Conservation (phyloP, 1,284 basidiomycete genomes). For the Apiotrichum siamense region DNA sequence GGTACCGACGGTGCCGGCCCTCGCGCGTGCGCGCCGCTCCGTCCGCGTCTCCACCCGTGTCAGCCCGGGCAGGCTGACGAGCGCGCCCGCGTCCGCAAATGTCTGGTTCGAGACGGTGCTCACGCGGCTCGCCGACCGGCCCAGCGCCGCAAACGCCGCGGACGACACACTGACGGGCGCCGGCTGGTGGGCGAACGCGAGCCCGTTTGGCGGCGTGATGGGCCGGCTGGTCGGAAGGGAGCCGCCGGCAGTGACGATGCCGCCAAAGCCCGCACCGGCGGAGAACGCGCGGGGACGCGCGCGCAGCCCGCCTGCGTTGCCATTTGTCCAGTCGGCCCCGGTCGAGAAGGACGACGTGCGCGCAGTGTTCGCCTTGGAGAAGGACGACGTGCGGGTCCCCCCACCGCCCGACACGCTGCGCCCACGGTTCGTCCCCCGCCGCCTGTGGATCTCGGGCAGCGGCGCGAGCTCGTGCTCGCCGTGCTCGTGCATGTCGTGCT, state of each 20-base stretch:
- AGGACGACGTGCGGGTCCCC: neutral
- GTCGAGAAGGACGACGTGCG: neutral
- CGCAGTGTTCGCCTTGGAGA: neutral
- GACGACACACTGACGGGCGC: neutral
- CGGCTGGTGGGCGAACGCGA: neutral
- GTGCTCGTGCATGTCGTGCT: slow-evolving; percentile 1
- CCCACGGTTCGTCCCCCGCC: neutral
- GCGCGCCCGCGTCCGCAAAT: slow-evolving; percentile 9
- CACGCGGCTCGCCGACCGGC: slow-evolving; percentile 14
- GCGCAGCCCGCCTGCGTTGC: neutral
- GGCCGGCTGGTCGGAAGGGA: neutral
- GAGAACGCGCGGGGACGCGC: slow-evolving; percentile 10
- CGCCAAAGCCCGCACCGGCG: slow-evolving; percentile 7
- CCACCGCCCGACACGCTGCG: neutral
- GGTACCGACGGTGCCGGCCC: slow-evolving; percentile 11
- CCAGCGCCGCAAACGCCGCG: slow-evolving; percentile 7
- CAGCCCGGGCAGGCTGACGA: slow-evolving; percentile 11
- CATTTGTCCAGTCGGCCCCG: neutral
- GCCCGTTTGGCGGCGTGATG: neutral
- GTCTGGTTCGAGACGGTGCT: slow-evolving; percentile 15
- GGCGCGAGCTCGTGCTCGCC: slow-evolving; percentile 5
- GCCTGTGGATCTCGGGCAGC: slow-evolving; percentile 2
- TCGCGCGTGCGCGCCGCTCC: slow-evolving; percentile 8
- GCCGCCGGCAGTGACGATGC: slow-evolving; percentile 2
- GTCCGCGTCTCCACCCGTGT: slow-evolving; percentile 13